Evolutionary conservation across 805 yeast genomes (phyloP), one percentile per base, ranked within the genome.

Genomic region (Danielia reshetovae): DNA sequence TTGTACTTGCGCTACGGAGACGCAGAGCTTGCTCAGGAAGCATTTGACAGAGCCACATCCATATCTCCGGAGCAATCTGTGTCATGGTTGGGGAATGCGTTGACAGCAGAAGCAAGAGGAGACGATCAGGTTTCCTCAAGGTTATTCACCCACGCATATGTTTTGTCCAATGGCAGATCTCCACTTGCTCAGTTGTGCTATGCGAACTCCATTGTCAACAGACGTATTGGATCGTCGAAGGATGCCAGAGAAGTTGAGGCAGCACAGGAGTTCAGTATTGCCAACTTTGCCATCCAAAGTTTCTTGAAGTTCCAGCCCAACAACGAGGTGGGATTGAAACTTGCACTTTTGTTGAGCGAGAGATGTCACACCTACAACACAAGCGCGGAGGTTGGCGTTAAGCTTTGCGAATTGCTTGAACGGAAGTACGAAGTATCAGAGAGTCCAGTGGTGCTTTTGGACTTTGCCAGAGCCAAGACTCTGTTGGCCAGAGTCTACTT

Each of bases 31-130:
- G 93, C 97, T 0, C 69, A 71, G 28, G 80, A 81, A 40, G 79
- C 94, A 0, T 78, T 84, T 39, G 62, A 69, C 25, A 74, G 86
- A 42, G 82, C 93, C 0, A 90, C 85, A 47, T 78, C 95, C 14
- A 64, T 86, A 9, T 81, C 89, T 2, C 97, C 98, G 3, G 83
- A 79, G 34, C 72, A 70, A 33, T 68, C 85, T 0, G 67, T 66
- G 5, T 75, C 96, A 0, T 93, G 97, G 97, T 55, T 85, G 21
- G 96, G 96, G 1, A 79, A 81, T 49, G 97, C 96, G 0, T 52
- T 90, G 23, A 56, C 79, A 1, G 67, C 75, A 1, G 72, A 74
- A 36, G 74, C 68, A 0, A 46, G 52, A 9, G 85, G 83, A 2
- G 71, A 80, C 30, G 26, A 27, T 0, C 57, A 54, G 1, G 67